Evolutionary conservation across 495 filamentous ascomycete species (phyloP), one percentile per base, ranked within the genome.

Genomic region (Massariosphaeria phaeospora): DNA sequence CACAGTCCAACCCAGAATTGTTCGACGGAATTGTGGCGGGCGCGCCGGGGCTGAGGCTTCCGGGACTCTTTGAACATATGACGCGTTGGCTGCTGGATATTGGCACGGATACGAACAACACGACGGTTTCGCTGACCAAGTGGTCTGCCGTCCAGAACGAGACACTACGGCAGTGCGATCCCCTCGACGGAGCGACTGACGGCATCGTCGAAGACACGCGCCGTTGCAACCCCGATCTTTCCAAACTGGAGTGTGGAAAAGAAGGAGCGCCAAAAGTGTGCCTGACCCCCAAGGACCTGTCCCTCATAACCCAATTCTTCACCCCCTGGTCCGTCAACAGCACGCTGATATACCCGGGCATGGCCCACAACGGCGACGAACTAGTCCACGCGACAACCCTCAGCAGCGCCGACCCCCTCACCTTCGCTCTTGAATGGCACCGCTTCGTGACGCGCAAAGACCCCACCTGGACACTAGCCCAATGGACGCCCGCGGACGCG

Each of bases 401-500:
- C n/a, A 57, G 53, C 35, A 48, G 8, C 15, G 52, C 47, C 21
- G 1, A 20, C 0, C 40, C 47, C 2, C 54, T 57, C 35, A 33
- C 52, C 1, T 62, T 53, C 33, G 49, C 53, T 3, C 26, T 29
- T 7, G 67, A 70, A 41, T 70, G 65, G 67, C 79, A 38, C 43
- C 59, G 52, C 17, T 84, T 81, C 59, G 79, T 76, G 0, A 73
- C 84, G 33, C 79, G 78, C 61, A 63, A 81, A 45, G 55, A 67
- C 36, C 70, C 77, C 0, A 63, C 55, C 11, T 84, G 76, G 76
- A 62, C 77, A 41, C 68, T 74, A 1, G 39, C 65, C 1, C 70
- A 54, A 18, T 69, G 71, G 44, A 75, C 63, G 24, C 33, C 71
- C 12, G 51, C 72, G 7, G 76, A 77, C 49, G 70, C 72, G 3